Conservation (phyloP, 176 grass and related monocot genomes). For the Oryza rufipogon region DNA sequence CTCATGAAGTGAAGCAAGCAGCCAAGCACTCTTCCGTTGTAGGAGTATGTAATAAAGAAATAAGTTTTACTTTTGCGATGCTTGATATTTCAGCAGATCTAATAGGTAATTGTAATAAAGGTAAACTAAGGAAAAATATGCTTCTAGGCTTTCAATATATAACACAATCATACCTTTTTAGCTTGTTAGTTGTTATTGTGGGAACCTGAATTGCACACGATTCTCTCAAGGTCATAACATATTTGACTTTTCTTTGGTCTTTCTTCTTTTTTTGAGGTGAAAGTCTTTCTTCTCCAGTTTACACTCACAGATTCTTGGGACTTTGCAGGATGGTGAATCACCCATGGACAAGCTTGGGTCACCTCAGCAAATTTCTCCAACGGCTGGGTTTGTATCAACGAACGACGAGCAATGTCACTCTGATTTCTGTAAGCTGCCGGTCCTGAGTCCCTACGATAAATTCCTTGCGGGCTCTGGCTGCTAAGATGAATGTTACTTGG, state of each 20-base stretch:
- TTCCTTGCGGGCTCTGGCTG: slow-evolving; percentile 63
- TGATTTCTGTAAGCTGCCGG: slow-evolving; percentile 68
- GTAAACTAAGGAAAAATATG: background rate
- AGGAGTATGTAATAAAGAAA: background rate
- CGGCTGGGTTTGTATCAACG: slow-evolving; percentile 17
- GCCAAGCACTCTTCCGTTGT: background rate
- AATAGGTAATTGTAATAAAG: background rate
- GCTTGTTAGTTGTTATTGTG: background rate
- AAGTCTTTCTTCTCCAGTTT: background rate
- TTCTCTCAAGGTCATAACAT: background rate
- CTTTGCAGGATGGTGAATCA: slow-evolving; percentile 58
- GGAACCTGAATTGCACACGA: background rate
- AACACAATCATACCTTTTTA: background rate
- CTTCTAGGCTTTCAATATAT: background rate
- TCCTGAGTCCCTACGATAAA: slow-evolving; percentile 74
- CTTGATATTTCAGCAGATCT: background rate
- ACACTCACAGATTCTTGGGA: slow-evolving; percentile 25
- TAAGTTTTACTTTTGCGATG: background rate
- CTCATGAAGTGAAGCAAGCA: background rate
- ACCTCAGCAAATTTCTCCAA: slow-evolving; percentile 37
- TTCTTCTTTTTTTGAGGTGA: background rate
- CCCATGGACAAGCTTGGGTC: slow-evolving; percentile 38
- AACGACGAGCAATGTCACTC: slow-evolving; percentile 49
- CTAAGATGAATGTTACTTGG: slow-evolving; percentile 39
- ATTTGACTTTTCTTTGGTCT: background rate